These are phyloP conservation scores for Alliaria petiolata DNA, from an alignment of 345 rosid genomes.

Conservation along the genomic window DNA sequence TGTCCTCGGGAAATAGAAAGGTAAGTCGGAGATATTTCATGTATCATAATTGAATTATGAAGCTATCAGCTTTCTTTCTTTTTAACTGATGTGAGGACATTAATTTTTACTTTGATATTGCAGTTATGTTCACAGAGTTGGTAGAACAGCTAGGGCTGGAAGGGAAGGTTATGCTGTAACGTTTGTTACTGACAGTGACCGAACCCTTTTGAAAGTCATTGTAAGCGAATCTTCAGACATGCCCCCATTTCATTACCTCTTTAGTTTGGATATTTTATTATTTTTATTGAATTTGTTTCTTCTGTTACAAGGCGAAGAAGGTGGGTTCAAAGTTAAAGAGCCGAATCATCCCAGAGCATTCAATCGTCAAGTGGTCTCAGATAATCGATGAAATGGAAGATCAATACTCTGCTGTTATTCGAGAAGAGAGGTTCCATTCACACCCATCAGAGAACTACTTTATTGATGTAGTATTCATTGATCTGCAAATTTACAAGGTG, in stretches of 20 bases:
- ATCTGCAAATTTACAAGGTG: constrained; percentile 9
- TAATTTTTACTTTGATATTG: constrained; percentile 5
- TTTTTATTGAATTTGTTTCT: not conserved
- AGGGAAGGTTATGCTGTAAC: constrained; percentile 98
- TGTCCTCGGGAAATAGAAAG: constrained; percentile 96
- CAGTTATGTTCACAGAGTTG: constrained; percentile 96
- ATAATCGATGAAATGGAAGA: constrained; percentile 84
- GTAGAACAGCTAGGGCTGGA: constrained; percentile 99
- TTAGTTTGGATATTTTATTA: not conserved
- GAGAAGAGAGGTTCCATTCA: constrained; percentile 69
- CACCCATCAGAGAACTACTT: not conserved
- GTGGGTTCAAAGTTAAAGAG: constrained; percentile 90
- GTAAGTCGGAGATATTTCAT: constrained; percentile 26
- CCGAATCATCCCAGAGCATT: constrained; percentile 78
- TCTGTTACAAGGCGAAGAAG: constrained; percentile 58
- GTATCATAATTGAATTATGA: not conserved
- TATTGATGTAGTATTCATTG: not conserved
- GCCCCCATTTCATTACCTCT: not conserved
- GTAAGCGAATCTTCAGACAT: constrained; percentile 42
- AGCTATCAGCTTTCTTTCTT: not conserved
- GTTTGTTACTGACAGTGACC: constrained; percentile 84
- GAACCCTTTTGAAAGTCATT: constrained; percentile 87
- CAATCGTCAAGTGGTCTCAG: constrained; percentile 81
- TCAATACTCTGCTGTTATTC: constrained; percentile 64
- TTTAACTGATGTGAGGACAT: not conserved